Evolutionary conservation across 2,329 filamentous ascomycete genomes (phyloP).

Genomic region (Emmonsia crescens): DNA sequence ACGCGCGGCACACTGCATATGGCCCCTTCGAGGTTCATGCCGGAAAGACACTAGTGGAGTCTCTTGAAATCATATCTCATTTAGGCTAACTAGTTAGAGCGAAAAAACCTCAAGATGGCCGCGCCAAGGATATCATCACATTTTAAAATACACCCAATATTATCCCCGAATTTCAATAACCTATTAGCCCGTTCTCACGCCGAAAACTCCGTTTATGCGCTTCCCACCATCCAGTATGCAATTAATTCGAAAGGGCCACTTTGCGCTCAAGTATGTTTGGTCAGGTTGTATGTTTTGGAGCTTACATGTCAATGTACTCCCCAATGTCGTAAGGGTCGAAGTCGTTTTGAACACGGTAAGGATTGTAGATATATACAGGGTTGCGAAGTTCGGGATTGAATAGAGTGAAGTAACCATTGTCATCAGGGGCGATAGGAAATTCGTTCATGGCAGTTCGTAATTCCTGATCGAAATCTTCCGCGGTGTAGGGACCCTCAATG

Average conservation of each 20-base stretch:
- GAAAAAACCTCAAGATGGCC: neutral
- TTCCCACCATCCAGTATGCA: neutral
- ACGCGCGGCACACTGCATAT: neutral
- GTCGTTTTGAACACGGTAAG: slow-evolving; percentile 16
- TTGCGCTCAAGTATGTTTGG: neutral
- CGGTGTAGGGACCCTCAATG: slow-evolving; percentile 3
- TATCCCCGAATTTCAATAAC: no score
- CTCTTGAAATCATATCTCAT: neutral
- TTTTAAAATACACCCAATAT: neutral
- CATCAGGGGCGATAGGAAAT: slow-evolving; percentile 8
- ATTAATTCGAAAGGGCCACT: neutral
- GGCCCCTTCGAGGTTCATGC: neutral
- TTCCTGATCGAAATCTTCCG: slow-evolving; percentile 7
- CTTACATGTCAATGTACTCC: slow-evolving; percentile 12
- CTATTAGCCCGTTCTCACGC: slow-evolving; percentile 1
- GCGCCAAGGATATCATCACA: neutral
- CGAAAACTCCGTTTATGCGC: slow-evolving; percentile 5
- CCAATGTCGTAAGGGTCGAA: slow-evolving; percentile 21
- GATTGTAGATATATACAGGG: slow-evolving; percentile 17
- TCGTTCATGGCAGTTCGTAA: slow-evolving; percentile 8
- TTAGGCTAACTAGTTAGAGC: neutral
- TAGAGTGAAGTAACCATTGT: slow-evolving; percentile 14
- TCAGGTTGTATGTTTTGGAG: neutral
- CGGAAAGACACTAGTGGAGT: neutral
- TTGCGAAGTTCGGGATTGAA: slow-evolving; percentile 17